Evolutionary conservation across 2,329 filamentous ascomycete species (phyloP).

Genomic region (Claviceps sp.): DNA sequence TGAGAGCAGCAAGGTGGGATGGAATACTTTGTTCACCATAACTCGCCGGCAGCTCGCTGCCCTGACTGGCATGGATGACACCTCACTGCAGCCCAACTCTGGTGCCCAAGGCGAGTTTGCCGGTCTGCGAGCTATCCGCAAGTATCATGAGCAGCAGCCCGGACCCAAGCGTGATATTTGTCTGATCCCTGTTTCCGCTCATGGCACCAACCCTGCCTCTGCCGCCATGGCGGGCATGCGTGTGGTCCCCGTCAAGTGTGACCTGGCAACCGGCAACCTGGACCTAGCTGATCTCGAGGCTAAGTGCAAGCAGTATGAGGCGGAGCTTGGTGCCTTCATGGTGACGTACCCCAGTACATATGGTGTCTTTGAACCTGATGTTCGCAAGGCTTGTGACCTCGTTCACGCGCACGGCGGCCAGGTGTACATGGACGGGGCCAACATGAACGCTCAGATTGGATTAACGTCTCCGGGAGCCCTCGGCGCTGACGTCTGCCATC

Average conservation of each 20-base stretch:
- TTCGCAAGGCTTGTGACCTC: conserved; percentile 73
- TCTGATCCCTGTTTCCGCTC: conserved; percentile 85
- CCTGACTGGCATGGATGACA: conserved; percentile 82
- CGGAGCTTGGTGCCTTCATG: conserved; percentile 86
- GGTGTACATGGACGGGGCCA: conserved; percentile 97
- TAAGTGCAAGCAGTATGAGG: conserved; percentile 79
- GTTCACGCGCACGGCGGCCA: conserved; percentile 83
- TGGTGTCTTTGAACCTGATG: conserved; percentile 82
- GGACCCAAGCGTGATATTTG: conserved; percentile 74
- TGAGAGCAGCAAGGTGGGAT: conserved; percentile 49
- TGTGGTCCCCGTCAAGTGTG: conserved; percentile 84
- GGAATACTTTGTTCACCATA: conserved; percentile 53
- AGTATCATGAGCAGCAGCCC: conserved; percentile 59
- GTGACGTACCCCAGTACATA: conserved; percentile 93
- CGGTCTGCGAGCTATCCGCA: conserved; percentile 75
- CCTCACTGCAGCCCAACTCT: conserved; percentile 88
- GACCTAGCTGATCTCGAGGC: conserved; percentile 73
- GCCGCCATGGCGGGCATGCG: conserved; percentile 94
- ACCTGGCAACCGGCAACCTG: conserved; percentile 74
- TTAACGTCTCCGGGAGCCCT: conserved; percentile 91
- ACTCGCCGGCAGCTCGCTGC: conserved; percentile 63
- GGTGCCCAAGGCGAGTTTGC: conserved; percentile 93
- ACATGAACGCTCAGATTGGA: conserved; percentile 97
- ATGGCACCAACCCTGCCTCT: conserved; percentile 91
- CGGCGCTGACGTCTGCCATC: conserved; percentile 89